Base-by-base conservation (phyloP, 2,329 filamentous ascomycete species). In the Botrytis deweyae region DNA sequence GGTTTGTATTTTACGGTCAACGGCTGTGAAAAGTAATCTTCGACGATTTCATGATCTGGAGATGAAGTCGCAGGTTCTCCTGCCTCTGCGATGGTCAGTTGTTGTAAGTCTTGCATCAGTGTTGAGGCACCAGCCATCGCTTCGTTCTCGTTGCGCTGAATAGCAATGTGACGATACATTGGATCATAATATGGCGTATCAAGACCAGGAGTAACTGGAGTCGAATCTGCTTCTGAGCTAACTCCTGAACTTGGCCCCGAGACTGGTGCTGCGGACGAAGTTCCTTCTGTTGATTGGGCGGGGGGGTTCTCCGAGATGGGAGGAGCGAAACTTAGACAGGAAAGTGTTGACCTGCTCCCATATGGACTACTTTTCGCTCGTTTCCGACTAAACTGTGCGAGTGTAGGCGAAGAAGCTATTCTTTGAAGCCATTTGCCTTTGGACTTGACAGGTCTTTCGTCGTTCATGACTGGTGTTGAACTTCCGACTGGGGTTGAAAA, bases 331-430 rank as follows among this genome's bases (percentile, higher is more conserved):
- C 80, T 81, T 25, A 80, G 78, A 72, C 79, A 79, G 8, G 80
- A 81, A 46, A 80, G 73, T 49, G 77, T 76, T 40, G 75, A 76
- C 76, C 79, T 79, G 40, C 76, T 74, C 55, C 73, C 70, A 73
- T 81, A 81, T 74, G 80, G 80, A 76, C 76, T 80, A 72, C 78
- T 82, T 4, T 73, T 74, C 36, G 80, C 78, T 73, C 80, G 73
- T 72, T 72, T 80, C 29, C 79, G 75, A 70, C 79, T 73, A 2
- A 81, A 70, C 66, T 80, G 78, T 66, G 75, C 76, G 20, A 81
- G 76, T 68, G 81, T 80, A 36, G 80, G 80, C 1, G 81, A 82
- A 6, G 81, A 82, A 6, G 80, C 81, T 44, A 82, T 81, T 64
- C 80, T 79, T 72, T 82, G 79, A 2, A 82, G 76, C 38, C 77